Conservation (phyloP, 2,329 filamentous ascomycete genomes). For the Monosporascus sp. region DNA sequence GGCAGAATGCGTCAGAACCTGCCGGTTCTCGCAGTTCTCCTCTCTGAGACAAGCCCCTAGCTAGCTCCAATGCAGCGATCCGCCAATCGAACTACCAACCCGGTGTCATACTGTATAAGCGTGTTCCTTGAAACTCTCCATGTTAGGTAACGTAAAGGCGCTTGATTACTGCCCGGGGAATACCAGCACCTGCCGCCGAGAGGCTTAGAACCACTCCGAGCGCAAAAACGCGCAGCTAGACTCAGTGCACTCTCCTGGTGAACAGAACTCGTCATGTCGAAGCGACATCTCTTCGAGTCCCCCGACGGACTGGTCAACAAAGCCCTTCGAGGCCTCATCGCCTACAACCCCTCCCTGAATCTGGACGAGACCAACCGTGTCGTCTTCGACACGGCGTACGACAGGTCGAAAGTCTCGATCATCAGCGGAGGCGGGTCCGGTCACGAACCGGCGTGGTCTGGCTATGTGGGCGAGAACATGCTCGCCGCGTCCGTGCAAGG, state of each 20-base stretch:
- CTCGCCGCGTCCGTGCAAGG: slow-evolving; percentile 57
- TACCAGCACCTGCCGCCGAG: no score
- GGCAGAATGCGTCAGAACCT: background rate
- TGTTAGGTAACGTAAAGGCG: no score
- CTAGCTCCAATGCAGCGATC: no score
- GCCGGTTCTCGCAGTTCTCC: background rate
- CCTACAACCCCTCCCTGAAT: slow-evolving; percentile 47
- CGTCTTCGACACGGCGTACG: slow-evolving; percentile 42
- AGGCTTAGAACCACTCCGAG: background rate
- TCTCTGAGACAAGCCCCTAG: no score
- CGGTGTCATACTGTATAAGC: no score
- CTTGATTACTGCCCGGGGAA: no score
- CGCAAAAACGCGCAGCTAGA: no score
- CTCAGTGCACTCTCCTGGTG: no score
- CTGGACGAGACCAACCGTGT: slow-evolving; percentile 47
- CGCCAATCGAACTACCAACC: no score
- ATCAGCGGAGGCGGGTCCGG: slow-evolving; percentile 53
- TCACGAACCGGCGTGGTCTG: slow-evolving; percentile 58
- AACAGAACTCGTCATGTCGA: slow-evolving; percentile 38
- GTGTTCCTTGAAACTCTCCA: no score
- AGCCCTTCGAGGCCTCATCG: slow-evolving; percentile 43
- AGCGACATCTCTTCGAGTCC: slow-evolving; percentile 47
- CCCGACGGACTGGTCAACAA: slow-evolving; percentile 50
- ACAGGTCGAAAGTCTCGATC: slow-evolving; percentile 41
- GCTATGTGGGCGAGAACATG: slow-evolving; percentile 58